phyloP scores from a whole-genome alignment of 345 rosid genomes.

The Anastatica hierochuntica region DNA sequence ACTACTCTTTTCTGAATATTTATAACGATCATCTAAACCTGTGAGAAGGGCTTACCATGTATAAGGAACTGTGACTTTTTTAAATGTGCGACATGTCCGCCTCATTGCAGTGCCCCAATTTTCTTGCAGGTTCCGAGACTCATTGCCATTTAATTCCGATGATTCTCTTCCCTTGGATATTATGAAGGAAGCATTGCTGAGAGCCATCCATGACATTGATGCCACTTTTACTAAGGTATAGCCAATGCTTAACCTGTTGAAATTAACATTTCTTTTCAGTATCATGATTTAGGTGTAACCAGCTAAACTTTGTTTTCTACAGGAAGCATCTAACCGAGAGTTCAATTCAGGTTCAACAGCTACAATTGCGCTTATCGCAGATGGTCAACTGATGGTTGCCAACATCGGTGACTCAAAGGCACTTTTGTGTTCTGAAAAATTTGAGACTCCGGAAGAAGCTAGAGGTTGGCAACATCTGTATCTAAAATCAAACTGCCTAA shows the following conservation, averaged over 20 bases:
- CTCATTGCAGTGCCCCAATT: neutral
- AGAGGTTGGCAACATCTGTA: constrained; percentile 46
- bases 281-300: neutral
- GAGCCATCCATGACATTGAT: constrained; percentile 88
- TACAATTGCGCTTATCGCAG: constrained; percentile 62
- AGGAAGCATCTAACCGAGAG: constrained; percentile 58
- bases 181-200: constrained; percentile 73
- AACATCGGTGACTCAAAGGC: constrained; percentile 95
- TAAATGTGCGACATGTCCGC: neutral
- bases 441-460: constrained; percentile 68
- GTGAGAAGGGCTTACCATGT: neutral
- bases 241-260: neutral
- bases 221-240: constrained; percentile 65
- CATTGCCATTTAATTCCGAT: constrained; percentile 36
- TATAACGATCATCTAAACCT: neutral
- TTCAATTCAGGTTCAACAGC: constrained; percentile 79
- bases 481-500: neutral
- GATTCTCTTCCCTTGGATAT: constrained; percentile 71
- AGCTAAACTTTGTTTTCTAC: neutral
- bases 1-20: neutral
- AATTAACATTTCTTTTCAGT: neutral
- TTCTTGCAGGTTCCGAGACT: constrained; percentile 46
- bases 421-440: constrained; percentile 73
- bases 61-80: neutral
- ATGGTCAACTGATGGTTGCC: constrained; percentile 73